Evolutionary conservation across 1,139 yeast species (phyloP), one percentile per base, ranked within the genome.

Genomic region (Pichia kudriavzevii): DNA sequence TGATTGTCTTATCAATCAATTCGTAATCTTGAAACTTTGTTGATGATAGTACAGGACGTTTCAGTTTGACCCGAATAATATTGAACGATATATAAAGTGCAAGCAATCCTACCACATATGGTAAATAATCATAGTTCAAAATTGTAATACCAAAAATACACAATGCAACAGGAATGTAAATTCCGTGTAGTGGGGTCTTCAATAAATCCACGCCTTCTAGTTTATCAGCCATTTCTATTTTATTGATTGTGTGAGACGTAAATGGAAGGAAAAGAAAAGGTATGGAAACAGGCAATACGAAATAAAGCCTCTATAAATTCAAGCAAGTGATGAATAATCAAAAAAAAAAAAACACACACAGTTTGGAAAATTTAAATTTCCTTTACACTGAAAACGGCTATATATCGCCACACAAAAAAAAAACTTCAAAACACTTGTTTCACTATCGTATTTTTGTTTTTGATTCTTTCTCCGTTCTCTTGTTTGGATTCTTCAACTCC

Each of bases 1-100:
- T 67, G 36, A 81, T 62, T 1, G 88, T 81, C 56, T 77, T 79
- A 47, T 81, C 91, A 31, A 74, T 63, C 45, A 81, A 62, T 56
- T 81, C 91, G 47, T 79, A 68, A 16, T 72, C 68, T 36, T 67
- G 70, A 79, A 85, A 81, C 41, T 64, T 66, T 38, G 67, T 69
- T 33, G 75, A 52, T 4, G 79, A 68, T 17, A 64, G 53, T 43
- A 69, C 62, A 38, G 67, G 64, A 28, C 53, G 64, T 58, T 42
- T 45, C 4, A 38, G 19, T 30, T 64, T 70, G 2, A 82, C 82
- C 25, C 57, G 56, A 35, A 61, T 58, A 34, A 67, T 59, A 47
- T 79, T 72, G 46, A 59, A 58, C 4, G 65, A 55, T 35, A 78
- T 60, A 31, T 73, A 59, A 18, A 69, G 45, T 7, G 61, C 65